These are phyloP conservation scores for Mucor racemosus DNA, from an alignment of 371 early-diverging fungal genomes.

Conservation along the genomic window DNA sequence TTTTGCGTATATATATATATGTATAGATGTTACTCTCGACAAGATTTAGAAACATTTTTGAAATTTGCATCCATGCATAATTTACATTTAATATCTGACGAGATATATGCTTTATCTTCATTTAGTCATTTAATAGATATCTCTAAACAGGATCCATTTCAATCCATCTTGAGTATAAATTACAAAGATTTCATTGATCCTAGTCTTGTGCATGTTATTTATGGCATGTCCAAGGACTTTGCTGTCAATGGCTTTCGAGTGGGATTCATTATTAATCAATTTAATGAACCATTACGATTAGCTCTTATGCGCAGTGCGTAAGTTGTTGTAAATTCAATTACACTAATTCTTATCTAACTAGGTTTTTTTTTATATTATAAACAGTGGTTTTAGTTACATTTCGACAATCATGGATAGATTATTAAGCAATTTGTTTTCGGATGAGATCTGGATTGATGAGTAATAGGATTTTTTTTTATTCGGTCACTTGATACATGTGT, in stretches of 20 bases:
- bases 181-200: slow-evolving; percentile 68
- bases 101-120: slow-evolving; percentile 81
- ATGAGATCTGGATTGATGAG: slow-evolving; percentile 62
- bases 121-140: slow-evolving; percentile 44
- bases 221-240: slow-evolving; percentile 83
- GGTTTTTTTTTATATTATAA: too few relatives aligned
- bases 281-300: slow-evolving; percentile 51
- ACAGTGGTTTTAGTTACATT: slow-evolving; percentile 59
- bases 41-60: slow-evolving; percentile 54
- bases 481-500: too few relatives aligned
- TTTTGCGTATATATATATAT: not conserved
- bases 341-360: not conserved
- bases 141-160: slow-evolving; percentile 11
- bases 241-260: slow-evolving; percentile 73
- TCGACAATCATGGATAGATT: slow-evolving; percentile 61
- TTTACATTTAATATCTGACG: slow-evolving; percentile 80
- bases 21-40: slow-evolving; percentile 50
- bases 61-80: slow-evolving; percentile 63
- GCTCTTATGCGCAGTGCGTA: slow-evolving; percentile 51
- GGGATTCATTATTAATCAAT: slow-evolving; percentile 69
- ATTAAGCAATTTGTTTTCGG: slow-evolving; percentile 57
- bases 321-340: not conserved
- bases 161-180: slow-evolving; percentile 51
- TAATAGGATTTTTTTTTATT: slow-evolving; percentile 5
- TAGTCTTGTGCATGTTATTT: slow-evolving; percentile 67